phyloP scores from a whole-genome alignment of 306 rosid genomes.

The Inga leiocalycina region DNA sequence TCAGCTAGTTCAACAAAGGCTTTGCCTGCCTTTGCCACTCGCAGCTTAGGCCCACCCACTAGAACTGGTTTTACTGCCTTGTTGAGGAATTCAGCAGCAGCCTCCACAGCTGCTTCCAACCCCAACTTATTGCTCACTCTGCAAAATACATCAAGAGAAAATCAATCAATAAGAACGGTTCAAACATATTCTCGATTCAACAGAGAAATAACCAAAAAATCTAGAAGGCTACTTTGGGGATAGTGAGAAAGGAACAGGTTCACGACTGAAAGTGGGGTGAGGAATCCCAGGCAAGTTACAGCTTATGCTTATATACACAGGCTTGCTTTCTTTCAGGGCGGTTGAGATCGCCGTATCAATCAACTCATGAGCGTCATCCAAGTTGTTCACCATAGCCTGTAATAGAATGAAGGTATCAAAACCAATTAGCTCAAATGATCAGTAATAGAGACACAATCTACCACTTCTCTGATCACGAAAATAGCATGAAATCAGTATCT shows the following conservation, averaged over 20 bases:
- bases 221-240: conserved; percentile 48
- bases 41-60: conserved; percentile 67
- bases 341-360: conserved; percentile 83
- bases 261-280: conserved; percentile 65
- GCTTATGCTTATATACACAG: conserved; percentile 85
- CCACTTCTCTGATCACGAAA: not conserved
- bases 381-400: conserved; percentile 79
- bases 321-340: conserved; percentile 86
- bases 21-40: conserved; percentile 54
- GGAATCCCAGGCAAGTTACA: conserved; percentile 68
- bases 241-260: conserved; percentile 63
- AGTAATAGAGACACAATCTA: not conserved
- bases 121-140: conserved; percentile 59
- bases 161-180: not conserved
- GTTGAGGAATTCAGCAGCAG: conserved; percentile 59
- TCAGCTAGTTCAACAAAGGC: conserved; percentile 59
- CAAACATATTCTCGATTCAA: not conserved
- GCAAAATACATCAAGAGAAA: not conserved
- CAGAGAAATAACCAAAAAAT: not conserved
- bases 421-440: not conserved
- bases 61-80: conserved; percentile 77
- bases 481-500: not conserved
- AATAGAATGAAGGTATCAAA: conserved; percentile 25
- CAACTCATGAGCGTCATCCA: conserved; percentile 86
- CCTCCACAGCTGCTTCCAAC: conserved; percentile 68